Evolutionary conservation across 306 rosid genomes (phyloP), one percentile per base, ranked within the genome.

Genomic region (Ceratonia siliqua): DNA sequence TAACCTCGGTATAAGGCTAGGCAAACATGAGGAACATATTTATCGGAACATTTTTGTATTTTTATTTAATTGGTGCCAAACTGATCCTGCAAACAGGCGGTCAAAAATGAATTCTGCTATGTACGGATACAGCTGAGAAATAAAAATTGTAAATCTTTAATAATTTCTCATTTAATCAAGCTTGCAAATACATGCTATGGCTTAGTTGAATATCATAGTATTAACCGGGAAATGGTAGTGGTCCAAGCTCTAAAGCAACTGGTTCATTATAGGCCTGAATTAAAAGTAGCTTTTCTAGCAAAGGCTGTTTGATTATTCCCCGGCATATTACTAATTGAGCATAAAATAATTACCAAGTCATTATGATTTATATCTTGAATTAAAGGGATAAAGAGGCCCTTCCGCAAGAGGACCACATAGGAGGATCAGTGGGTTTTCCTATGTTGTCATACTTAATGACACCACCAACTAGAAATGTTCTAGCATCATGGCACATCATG

Each of bases 381-480:
- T 69, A 38, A 50, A 77, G 27, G 78, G 77, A 70, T 33, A 50
- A 76, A 43, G 55, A 62, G 33, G 42, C 57, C 79, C 22, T 77
- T 68, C 24, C 58, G 50, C 70, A 59, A 87, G 79, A 75, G 81
- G 87, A 65, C 83, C 82, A 75, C 83, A 82, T 61, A 67, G 62
- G 33, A 57, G 67, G 21, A 79, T 77, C 21, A 78, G 78, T 77
- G 87, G 75, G 54, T 41, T 62, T 79, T 81, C 49, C 20, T 32
- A 77, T 69, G 72, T 58, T 68, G 68, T 75, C 68, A 72, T 83
- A 68, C 71, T 80, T 77, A 57, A 64, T 59, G 54, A 56, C 82
- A 84, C 81, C 80, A 64, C 82, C 80, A 81, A 68, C 78, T 30
- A 28, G 62, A 59, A 75, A 70, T 78, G 86, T 56, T 82, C 62